Percentiles rank a stretch among this genome's conserved stretches.
Evolutionary conservation across 2,329 filamentous ascomycete genomes (phyloP).

Genomic region (Coccinonectria pachysandricola): DNA sequence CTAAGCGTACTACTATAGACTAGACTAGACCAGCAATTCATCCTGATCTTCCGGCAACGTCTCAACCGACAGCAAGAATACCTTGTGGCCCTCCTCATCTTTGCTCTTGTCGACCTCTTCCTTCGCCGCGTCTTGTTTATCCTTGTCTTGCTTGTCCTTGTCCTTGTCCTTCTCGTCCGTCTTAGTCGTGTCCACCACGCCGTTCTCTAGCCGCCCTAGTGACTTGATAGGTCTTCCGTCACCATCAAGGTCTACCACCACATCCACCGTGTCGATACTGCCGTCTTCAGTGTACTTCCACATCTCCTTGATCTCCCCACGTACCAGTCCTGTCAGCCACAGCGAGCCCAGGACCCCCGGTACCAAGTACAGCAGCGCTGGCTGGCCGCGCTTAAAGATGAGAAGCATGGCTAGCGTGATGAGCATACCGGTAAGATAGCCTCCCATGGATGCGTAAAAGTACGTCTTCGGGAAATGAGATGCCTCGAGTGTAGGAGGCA

Average conservation of each 20-base stretch:
- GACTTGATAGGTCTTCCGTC: slow-evolving; percentile 35
- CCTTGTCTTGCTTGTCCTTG: slow-evolving; percentile 9
- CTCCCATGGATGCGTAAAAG: slow-evolving; percentile 65
- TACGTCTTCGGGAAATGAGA: slow-evolving; percentile 69
- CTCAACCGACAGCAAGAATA: slow-evolving; percentile 27
- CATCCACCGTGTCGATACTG: slow-evolving; percentile 42
- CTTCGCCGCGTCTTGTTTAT: slow-evolving; percentile 8
- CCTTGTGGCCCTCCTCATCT: slow-evolving; percentile 17
- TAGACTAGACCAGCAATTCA: too few species aligned
- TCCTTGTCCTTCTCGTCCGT: slow-evolving; percentile 19
- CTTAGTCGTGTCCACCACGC: slow-evolving; percentile 26
- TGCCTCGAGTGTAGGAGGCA: slow-evolving; percentile 26
- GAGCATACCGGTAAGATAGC: slow-evolving; percentile 71
- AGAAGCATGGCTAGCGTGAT: slow-evolving; percentile 68
- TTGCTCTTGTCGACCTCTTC: slow-evolving; percentile 9
- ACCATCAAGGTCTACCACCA: slow-evolving; percentile 44
- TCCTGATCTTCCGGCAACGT: slow-evolving; percentile 13
- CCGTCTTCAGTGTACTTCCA: slow-evolving; percentile 74
- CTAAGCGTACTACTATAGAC: too few species aligned
- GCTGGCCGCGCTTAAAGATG: slow-evolving; percentile 72
- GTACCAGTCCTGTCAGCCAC: slow-evolving; percentile 61
- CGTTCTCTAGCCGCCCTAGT: slow-evolving; percentile 27
- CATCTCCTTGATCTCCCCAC: slow-evolving; percentile 65
- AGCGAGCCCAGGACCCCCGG: slow-evolving; percentile 68
- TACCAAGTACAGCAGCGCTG: slow-evolving; percentile 84